Conservation (phyloP, 768 basidiomycete genomes). For the Hygrophorus pudorinus region DNA sequence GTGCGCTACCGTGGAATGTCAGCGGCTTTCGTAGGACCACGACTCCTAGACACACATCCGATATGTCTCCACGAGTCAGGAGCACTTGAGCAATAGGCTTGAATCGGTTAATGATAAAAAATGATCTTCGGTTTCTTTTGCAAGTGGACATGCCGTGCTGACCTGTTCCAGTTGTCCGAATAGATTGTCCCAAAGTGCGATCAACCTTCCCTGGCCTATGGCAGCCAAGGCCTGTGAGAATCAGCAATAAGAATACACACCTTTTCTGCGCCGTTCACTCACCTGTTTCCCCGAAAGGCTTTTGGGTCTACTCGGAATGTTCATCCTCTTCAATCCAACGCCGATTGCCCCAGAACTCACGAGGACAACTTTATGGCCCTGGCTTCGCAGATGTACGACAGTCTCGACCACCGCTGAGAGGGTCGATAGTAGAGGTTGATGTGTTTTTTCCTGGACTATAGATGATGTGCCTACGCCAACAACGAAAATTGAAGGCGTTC, state of each 20-base stretch:
- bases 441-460: slow-evolving; percentile 90
- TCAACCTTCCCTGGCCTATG: slow-evolving; percentile 92
- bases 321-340: slow-evolving; percentile 90
- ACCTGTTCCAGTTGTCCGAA: slow-evolving; percentile 82
- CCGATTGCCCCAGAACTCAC: slow-evolving; percentile 98
- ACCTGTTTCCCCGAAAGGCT: slow-evolving; percentile 88
- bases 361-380: slow-evolving; percentile 91
- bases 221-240: slow-evolving; percentile 80
- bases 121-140: too few relatives aligned
- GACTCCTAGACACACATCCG: slow-evolving; percentile 57
- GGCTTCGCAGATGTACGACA: slow-evolving; percentile 60
- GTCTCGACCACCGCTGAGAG: slow-evolving; percentile 91
- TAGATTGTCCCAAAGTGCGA: slow-evolving; percentile 94
- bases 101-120: too few relatives aligned
- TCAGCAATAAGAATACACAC: background rate
- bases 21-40: slow-evolving; percentile 11
- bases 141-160: too few relatives aligned
- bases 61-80: slow-evolving; percentile 93
- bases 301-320: slow-evolving; percentile 68
- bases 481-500: slow-evolving; percentile 10
- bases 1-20: slow-evolving; percentile 53
- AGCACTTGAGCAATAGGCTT: slow-evolving; percentile 88
- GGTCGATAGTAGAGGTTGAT: slow-evolving; percentile 83
- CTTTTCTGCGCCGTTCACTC: slow-evolving; percentile 16
- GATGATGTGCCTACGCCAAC: slow-evolving; percentile 73